These are phyloP conservation scores for Phylloporus sp. DNA, from an alignment of 768 basidiomycete genomes.

Conservation along the genomic window DNA sequence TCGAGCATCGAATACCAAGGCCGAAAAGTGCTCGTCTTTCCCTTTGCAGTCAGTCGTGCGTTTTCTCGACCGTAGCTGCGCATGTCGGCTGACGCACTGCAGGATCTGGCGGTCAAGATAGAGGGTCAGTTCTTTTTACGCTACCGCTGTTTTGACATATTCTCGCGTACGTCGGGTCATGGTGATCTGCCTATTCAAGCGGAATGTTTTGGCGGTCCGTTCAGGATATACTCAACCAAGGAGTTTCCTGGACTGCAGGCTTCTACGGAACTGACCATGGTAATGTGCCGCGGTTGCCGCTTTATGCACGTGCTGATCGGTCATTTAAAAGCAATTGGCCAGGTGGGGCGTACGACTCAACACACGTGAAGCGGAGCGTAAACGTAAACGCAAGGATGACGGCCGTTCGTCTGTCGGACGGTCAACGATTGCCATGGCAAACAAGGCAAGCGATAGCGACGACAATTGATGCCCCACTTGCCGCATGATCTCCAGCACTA, in stretches of 20 bases:
- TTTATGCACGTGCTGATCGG: background rate
- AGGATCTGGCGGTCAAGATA: constrained; percentile 67
- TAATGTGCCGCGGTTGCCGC: constrained; percentile 15
- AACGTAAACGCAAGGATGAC: constrained; percentile 31
- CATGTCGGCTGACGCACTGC: constrained; percentile 3
- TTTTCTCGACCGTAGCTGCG: constrained; percentile 4
- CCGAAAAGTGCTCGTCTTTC: constrained; percentile 53
- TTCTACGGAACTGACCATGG: constrained; percentile 70
- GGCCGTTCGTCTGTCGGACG: constrained; percentile 5
- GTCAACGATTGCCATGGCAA: background rate
- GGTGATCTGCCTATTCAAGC: constrained; percentile 46
- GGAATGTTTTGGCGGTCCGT: constrained; percentile 63
- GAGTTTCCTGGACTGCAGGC: constrained; percentile 69
- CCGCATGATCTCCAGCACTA: background rate
- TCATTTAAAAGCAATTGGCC: constrained; percentile 28
- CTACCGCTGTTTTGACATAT: constrained; percentile 69
- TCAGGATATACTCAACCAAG: constrained; percentile 69
- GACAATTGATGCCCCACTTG: constrained; percentile 11
- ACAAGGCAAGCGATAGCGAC: constrained; percentile 25
- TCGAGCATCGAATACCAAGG: constrained; percentile 51
- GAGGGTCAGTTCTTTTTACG: constrained; percentile 67
- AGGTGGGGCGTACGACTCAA: constrained; percentile 34
- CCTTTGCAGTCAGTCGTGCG: constrained; percentile 49
- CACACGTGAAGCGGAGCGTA: constrained; percentile 36
- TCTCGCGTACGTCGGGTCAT: constrained; percentile 31